Evolutionary conservation across 176 grass and related monocot genomes (phyloP).

Genomic region (Aegilops tauschii): DNA sequence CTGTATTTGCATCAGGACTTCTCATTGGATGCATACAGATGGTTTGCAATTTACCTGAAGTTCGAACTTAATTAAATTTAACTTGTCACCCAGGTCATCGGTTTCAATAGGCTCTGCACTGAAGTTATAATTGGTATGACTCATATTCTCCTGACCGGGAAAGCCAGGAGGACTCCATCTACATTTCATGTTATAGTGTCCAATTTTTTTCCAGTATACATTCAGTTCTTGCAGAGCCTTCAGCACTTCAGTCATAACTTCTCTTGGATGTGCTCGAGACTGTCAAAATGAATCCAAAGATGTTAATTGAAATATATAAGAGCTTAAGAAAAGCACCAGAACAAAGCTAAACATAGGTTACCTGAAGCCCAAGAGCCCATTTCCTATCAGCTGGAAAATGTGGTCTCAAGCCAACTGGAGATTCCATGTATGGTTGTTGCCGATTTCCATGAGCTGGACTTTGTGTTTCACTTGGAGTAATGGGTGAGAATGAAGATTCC

Average conservation of each 20-base stretch:
- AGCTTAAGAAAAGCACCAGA: not conserved
- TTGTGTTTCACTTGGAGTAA: slow-evolving; percentile 45
- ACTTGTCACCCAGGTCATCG: slow-evolving; percentile 33
- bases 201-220: slow-evolving; percentile 91
- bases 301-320: not conserved
- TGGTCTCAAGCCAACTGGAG: slow-evolving; percentile 49
- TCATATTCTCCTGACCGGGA: slow-evolving; percentile 48
- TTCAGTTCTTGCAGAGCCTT: slow-evolving; percentile 75
- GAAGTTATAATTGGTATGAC: slow-evolving; percentile 50
- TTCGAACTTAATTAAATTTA: slow-evolving; percentile 75
- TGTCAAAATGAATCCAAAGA: slow-evolving; percentile 33
- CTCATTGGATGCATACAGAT: not conserved
- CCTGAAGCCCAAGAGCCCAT: slow-evolving; percentile 94
- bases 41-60: slow-evolving; percentile 60
- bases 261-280: slow-evolving; percentile 76
- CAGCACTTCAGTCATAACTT: slow-evolving; percentile 84
- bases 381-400: slow-evolving; percentile 74
- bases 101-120: slow-evolving; percentile 52
- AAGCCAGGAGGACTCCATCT: slow-evolving; percentile 63
- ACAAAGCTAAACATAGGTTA: slow-evolving; percentile 17
- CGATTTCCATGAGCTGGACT: slow-evolving; percentile 45
- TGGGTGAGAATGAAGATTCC: slow-evolving; percentile 46
- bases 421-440: slow-evolving; percentile 61
- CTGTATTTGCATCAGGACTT: slow-evolving; percentile 8
- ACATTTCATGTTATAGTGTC: slow-evolving; percentile 93